phyloP scores from a whole-genome alignment of 257 asterid genomes.

The Phtheirospermum japonicum region DNA sequence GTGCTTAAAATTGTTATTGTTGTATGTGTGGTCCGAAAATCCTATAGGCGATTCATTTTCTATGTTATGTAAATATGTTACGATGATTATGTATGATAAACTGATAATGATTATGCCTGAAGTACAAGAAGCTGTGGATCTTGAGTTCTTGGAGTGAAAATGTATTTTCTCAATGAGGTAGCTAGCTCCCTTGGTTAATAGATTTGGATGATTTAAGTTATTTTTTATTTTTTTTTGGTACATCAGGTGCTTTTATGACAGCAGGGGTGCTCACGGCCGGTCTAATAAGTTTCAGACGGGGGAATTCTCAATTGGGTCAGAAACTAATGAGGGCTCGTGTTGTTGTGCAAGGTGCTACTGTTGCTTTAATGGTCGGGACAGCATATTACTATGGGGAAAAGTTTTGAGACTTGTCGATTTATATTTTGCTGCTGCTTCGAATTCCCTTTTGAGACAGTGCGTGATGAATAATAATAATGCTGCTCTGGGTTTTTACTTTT shows the following conservation, averaged over 20 bases:
- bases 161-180: neutral
- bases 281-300: constrained; percentile 75
- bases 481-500: too few relatives aligned
- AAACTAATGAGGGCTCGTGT: constrained; percentile 97
- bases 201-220: neutral
- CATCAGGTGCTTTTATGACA: constrained; percentile 84
- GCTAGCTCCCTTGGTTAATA: neutral
- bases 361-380: constrained; percentile 92
- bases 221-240: neutral
- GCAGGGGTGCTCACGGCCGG: constrained; percentile 97
- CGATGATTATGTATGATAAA: neutral
- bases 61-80: too few relatives aligned
- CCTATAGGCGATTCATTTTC: too few relatives aligned
- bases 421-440: neutral
- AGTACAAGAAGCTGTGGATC: too few relatives aligned
- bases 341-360: constrained; percentile 97
- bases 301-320: constrained; percentile 84
- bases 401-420: constrained; percentile 21
- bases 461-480: too few relatives aligned
- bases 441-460: too few relatives aligned
- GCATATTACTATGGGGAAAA: constrained; percentile 86
- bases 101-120: too few relatives aligned
- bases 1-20: neutral
- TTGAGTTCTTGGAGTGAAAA: too few relatives aligned
- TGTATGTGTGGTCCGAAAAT: neutral